A percentile compares a stretch with the other conserved stretches of the same genome.
phyloP scores from a whole-genome alignment of 2,329 filamentous ascomycete species.

The Blastomyces silverae region DNA sequence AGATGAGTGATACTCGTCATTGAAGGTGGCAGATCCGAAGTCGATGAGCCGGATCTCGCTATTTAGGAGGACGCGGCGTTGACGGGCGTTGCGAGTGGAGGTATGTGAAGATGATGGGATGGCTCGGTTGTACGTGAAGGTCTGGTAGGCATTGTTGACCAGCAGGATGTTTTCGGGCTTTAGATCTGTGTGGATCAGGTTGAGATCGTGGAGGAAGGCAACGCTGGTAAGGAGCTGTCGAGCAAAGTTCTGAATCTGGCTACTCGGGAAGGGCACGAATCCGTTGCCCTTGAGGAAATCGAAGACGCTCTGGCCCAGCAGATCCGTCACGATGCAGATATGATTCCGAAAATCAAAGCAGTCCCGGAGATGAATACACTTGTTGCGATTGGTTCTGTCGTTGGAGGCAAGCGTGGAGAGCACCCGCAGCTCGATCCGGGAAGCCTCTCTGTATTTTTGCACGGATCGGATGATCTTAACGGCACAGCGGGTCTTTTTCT shows the following conservation, averaged over 20 bases:
- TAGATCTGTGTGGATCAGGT: conserved; percentile 84
- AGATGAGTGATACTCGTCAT: conserved; percentile 62
- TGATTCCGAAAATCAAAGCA: conserved; percentile 97
- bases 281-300: conserved; percentile 94
- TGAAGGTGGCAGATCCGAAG: conserved; percentile 61
- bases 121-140: conserved; percentile 61
- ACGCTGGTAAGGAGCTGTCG: conserved; percentile 96
- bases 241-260: conserved; percentile 95
- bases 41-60: conserved; percentile 62
- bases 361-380: conserved; percentile 92
- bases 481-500: conserved; percentile 72
- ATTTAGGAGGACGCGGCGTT: conserved; percentile 57
- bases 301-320: conserved; percentile 91
- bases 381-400: conserved; percentile 84
- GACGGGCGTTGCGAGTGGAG: conserved; percentile 52
- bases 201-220: conserved; percentile 93
- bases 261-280: conserved; percentile 96
- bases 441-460: conserved; percentile 95
- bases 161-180: conserved; percentile 64
- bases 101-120: conserved; percentile 59
- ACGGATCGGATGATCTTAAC: conserved; percentile 98
- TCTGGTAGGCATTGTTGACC: conserved; percentile 59
- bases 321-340: conserved; percentile 75
- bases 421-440: conserved; percentile 86
- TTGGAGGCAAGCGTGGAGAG: conserved; percentile 87